Evolutionary conservation across 148 eudicot species (phyloP).

Genomic region (Rhododendron molle): DNA sequence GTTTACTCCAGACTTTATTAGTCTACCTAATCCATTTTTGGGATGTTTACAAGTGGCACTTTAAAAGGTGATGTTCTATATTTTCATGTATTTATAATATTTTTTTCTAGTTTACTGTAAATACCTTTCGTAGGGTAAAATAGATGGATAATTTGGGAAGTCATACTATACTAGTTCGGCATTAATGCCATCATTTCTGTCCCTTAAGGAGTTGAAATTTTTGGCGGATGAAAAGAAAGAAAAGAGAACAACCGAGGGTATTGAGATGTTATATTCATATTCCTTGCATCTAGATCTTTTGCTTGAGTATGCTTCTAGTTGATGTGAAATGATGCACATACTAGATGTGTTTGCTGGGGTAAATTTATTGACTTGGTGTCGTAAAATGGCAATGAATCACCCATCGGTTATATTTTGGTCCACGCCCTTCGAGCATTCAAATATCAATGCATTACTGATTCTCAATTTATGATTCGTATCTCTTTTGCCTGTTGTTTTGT

Average conservation of each 20-base stretch:
- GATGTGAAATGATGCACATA: not conserved
- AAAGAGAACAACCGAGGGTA: not conserved
- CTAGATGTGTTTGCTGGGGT: not conserved
- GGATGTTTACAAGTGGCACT: not conserved
- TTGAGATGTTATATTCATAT: not conserved
- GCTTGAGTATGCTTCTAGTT: not conserved
- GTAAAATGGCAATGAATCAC: not conserved
- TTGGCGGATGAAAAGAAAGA: not conserved
- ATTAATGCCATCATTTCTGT: not conserved
- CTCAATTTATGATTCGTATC: not conserved
- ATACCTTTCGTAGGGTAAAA: not conserved
- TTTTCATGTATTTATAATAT: not conserved
- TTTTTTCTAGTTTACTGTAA: not conserved
- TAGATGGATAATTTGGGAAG: not conserved
- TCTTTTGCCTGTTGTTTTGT: not conserved
- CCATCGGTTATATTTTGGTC: not conserved
- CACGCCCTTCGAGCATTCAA: not conserved
- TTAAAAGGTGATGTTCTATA: not conserved
- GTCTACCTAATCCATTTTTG: not conserved
- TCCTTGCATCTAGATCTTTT: not conserved
- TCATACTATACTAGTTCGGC: not conserved
- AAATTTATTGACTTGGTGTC: not conserved
- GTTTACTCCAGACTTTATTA: not conserved
- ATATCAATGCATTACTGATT: not conserved
- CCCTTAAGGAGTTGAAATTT: not conserved